Base-by-base conservation (phyloP, 805 yeast genomes). In the Spathaspora gorwiae region DNA sequence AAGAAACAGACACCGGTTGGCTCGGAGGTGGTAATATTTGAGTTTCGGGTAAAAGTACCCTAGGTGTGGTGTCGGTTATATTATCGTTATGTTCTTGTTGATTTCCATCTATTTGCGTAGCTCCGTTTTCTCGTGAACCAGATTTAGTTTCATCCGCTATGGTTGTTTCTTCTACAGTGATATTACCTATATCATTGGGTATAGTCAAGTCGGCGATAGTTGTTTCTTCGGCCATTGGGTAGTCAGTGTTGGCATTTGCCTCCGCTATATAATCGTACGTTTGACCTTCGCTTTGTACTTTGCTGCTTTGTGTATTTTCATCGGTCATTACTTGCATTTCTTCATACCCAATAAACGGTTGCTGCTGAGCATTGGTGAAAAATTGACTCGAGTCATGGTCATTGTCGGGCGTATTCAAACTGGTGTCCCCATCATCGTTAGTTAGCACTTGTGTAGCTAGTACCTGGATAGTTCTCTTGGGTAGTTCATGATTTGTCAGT, bases 241-340 rank as follows among this genome's bases (percentile, higher is more conserved):
- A 9, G 12, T 29, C 32, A 9, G 3, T 11, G 12, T 9, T 29
- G 9, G 32, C 12, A 29, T 9, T 29, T 29, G 12, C 32, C 24
- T 26, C 37, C 15, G 32, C 15, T 35, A 24, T 36, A 26, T 42
- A 44, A 7, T 29, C 32, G 5, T 29, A 29, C 9, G 32, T 29
- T 9, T 29, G 12, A 19, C 24, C 24, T 19, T 19, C 24, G 5
- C 24, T 19, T 3, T 29, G 9, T 29, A 3, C 32, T 29, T 9
- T 29, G 12, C 12, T 29, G 12, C 12, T 39, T 42, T 39, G 48
- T 6, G 45, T 39, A 26, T 46, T 43, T 6, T 11, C 37, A 10
- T 39, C n/a, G 14, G 35, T 3, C 10, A 34, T 26, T 5, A 37
- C 34, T 43, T 43, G 41, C 31, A 37, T 37, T 24, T 43, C 45